Base-by-base conservation (phyloP, 1,284 basidiomycete genomes). In the Xanthoconium separans region DNA sequence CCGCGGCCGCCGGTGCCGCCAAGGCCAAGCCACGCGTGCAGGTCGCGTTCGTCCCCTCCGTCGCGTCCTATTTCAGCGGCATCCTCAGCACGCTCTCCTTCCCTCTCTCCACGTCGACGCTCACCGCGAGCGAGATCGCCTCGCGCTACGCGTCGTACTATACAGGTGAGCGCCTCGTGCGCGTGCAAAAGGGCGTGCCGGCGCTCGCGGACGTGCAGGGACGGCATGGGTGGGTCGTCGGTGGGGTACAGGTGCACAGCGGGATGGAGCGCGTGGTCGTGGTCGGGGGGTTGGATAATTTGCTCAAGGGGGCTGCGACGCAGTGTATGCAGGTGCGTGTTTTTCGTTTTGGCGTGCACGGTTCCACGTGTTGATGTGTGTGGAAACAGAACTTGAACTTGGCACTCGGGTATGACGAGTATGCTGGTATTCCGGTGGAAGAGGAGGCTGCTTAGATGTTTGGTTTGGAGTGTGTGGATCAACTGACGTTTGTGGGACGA, bases 301-400 rank as follows among this genome's bases (percentile, higher is more conserved):
- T 99, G 55, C 79, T 99, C 58, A 99, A 99, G 73, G 96, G 96
- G 11, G 97, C 96, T 45, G 96, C 96, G 8, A 99, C 96, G 18
- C 97, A 99, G 74, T 98, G 95, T 72, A 69, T 99, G 56, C 94
- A 95, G 80, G 91, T 93, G 55, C 40, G 85, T 1, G 10, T 22
- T 16, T 15, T 12, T 42, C 5, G 6, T 11, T 41, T 15, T 10
- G 31, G 31, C 31, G 11, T 33, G 31, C 1, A 33, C 4, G 33
- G 33, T 15, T 18, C 22, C 22, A 24, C 22, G 22, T 5, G 22
- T 27, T 27, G 27, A 27, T 27, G 1, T 27, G 24, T 3, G 27
- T 3, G 27, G 27, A 27, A 27, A 97, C 73, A 98, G 90, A 99
- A 99, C 73, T 74, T 99, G 66, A 99, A 99, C 76, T 80, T 98